Conservation (phyloP, 2,329 filamentous ascomycete genomes). For the Penicillium palitans region DNA sequence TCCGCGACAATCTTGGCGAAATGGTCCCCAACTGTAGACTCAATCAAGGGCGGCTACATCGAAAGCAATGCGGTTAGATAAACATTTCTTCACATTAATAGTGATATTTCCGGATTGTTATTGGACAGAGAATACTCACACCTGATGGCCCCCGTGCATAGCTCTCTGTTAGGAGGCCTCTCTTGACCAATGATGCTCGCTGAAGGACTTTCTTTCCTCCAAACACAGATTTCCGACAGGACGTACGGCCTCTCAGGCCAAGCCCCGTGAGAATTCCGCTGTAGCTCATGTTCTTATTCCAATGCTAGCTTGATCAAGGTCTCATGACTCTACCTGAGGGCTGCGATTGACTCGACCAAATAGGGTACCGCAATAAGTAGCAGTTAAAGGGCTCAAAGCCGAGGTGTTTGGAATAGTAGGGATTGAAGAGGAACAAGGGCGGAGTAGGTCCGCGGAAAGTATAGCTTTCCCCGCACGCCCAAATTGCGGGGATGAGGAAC, state of each 20-base stretch:
- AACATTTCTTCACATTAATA: neutral
- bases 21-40: conserved; percentile 50
- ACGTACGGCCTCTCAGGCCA: conserved; percentile 1
- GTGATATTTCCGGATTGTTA: neutral
- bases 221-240: neutral
- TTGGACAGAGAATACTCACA: conserved; percentile 14
- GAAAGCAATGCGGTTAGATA: neutral
- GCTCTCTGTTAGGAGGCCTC: conserved; percentile 25
- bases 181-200: neutral
- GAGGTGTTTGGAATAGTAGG: neutral
- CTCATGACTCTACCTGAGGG: conserved; percentile 8
- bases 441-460: neutral
- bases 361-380: neutral
- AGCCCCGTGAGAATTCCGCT: conserved; percentile 6
- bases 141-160: conserved; percentile 28
- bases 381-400: no score
- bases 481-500: conserved; percentile 10
- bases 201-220: neutral
- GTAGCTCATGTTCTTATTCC: conserved; percentile 19
- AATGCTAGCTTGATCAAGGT: conserved; percentile 1
- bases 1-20: conserved; percentile 46
- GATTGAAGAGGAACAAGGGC: neutral
- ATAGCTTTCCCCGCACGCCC: conserved; percentile 12
- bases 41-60: conserved; percentile 46
- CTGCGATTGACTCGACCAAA: neutral